These are phyloP conservation scores for Theileria orientalis DNA, from an alignment of 169 alveolate species.

Conservation along the genomic window DNA sequence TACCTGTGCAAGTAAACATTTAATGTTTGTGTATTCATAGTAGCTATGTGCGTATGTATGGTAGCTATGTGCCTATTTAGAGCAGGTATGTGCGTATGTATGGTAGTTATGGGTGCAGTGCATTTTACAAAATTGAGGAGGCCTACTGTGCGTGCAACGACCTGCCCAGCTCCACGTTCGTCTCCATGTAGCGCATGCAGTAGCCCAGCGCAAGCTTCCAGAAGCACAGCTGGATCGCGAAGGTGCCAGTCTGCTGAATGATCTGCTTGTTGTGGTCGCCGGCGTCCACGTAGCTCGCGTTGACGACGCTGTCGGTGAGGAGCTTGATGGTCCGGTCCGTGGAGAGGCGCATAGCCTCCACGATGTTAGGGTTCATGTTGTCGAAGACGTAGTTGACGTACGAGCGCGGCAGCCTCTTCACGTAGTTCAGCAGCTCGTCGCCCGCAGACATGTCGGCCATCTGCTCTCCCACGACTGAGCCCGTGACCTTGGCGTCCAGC, in stretches of 20 bases:
- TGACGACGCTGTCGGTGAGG: conserved; percentile 57
- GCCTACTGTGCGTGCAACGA: conserved; percentile 31
- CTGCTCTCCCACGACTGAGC: too few relatives aligned
- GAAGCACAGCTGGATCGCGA: conserved; percentile 73
- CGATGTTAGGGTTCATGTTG: conserved; percentile 69
- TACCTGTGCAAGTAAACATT: too few relatives aligned
- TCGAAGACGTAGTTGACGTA: conserved; percentile 72
- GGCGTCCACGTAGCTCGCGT: conserved; percentile 6
- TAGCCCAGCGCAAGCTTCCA: conserved; percentile 84
- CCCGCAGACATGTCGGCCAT: conserved; percentile 14
- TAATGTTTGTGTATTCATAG: too few relatives aligned
- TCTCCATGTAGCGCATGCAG: conserved; percentile 76
- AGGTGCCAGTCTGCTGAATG: conserved; percentile 72
- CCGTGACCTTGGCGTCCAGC: background rate
- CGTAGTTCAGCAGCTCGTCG: conserved; percentile 69
- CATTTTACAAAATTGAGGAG: too few relatives aligned
- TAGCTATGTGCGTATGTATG: too few relatives aligned
- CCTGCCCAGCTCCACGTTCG: conserved; percentile 48
- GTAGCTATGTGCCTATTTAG: too few relatives aligned
- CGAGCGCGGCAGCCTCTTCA: conserved; percentile 70
- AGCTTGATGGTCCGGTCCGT: conserved; percentile 70
- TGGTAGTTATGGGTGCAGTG: too few relatives aligned
- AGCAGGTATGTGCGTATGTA: too few relatives aligned
- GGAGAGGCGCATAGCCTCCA: conserved; percentile 76
- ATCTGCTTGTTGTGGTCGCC: conserved; percentile 45